A percentile compares a stretch with the other conserved stretches of the same genome.
Conservation (phyloP, 2,329 filamentous ascomycete species). For the Dactylellina leptospora region DNA sequence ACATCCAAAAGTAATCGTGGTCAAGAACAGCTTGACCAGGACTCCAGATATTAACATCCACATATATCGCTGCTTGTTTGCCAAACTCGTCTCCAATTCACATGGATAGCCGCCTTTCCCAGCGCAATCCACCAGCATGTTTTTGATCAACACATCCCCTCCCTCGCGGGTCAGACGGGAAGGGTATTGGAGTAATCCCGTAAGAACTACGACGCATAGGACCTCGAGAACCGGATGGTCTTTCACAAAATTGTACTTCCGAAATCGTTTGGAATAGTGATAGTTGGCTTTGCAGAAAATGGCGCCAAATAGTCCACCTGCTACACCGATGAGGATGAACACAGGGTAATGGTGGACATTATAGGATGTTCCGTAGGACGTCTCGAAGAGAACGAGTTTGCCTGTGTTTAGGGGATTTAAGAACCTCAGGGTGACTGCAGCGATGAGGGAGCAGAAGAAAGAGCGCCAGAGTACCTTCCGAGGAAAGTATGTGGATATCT, state of each 20-base stretch:
- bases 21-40: slow-evolving; percentile 67
- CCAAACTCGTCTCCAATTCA: slow-evolving; percentile 53
- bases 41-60: slow-evolving; percentile 66
- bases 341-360: slow-evolving; percentile 67
- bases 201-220: slow-evolving; percentile 66
- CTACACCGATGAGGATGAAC: slow-evolving; percentile 67
- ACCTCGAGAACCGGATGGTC: slow-evolving; percentile 68
- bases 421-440: slow-evolving; percentile 67
- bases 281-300: slow-evolving; percentile 69
- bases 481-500: slow-evolving; percentile 70
- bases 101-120: slow-evolving; percentile 6
- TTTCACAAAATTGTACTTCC: slow-evolving; percentile 66
- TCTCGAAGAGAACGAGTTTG: slow-evolving; percentile 70
- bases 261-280: slow-evolving; percentile 67
- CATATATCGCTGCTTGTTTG: slow-evolving; percentile 60
- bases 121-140: slow-evolving; percentile 67
- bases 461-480: slow-evolving; percentile 69
- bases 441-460: slow-evolving; percentile 68
- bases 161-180: slow-evolving; percentile 67
- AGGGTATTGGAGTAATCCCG: slow-evolving; percentile 67
- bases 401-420: slow-evolving; percentile 70
- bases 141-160: slow-evolving; percentile 68
- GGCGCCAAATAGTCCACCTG: slow-evolving; percentile 69
- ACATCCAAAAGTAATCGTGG: slow-evolving; percentile 69
- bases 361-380: slow-evolving; percentile 68